A percentile compares a stretch with the other conserved stretches of the same genome.
These are phyloP conservation scores for Ceratobasidium sp. DNA, from an alignment of 1,284 basidiomycete species.

Conservation along the genomic window DNA sequence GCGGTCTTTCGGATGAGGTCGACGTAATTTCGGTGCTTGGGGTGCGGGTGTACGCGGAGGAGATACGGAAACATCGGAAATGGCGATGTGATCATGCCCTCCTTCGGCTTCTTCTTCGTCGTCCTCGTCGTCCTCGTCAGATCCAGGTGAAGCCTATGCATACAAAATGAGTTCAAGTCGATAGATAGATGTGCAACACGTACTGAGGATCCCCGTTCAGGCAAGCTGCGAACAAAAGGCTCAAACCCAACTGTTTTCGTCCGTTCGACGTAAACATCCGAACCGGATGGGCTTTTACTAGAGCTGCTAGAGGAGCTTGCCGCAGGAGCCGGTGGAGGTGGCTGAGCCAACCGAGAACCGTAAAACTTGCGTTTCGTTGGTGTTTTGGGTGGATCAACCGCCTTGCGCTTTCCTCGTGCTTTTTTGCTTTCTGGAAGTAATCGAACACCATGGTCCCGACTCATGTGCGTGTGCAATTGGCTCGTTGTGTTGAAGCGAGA, in stretches of 20 bases:
- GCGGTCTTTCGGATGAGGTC: slow-evolving; percentile 29
- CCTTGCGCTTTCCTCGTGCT: slow-evolving; percentile 25
- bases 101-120: neutral
- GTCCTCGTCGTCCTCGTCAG: neutral
- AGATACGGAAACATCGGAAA: slow-evolving; percentile 1
- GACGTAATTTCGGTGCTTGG: slow-evolving; percentile 18
- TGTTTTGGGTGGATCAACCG: neutral
- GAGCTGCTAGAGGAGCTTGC: neutral
- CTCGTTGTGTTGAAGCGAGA: slow-evolving; percentile 3
- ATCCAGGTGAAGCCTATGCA: neutral
- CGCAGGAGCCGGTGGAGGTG: neutral
- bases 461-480: slow-evolving; percentile 25
- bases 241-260: slow-evolving; percentile 27
- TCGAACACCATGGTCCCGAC: slow-evolving; percentile 28
- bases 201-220: slow-evolving; percentile 5
- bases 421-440: neutral
- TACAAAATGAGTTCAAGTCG: neutral
- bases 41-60: slow-evolving; percentile 14
- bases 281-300: neutral
- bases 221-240: slow-evolving; percentile 2
- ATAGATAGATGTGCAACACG: neutral
- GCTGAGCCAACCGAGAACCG: neutral
- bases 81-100: neutral
- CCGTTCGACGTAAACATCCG: neutral
- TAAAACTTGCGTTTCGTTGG: slow-evolving; percentile 5